Conservation (phyloP, 1,139 yeast genomes). For the Nematodospora anomalae region DNA sequence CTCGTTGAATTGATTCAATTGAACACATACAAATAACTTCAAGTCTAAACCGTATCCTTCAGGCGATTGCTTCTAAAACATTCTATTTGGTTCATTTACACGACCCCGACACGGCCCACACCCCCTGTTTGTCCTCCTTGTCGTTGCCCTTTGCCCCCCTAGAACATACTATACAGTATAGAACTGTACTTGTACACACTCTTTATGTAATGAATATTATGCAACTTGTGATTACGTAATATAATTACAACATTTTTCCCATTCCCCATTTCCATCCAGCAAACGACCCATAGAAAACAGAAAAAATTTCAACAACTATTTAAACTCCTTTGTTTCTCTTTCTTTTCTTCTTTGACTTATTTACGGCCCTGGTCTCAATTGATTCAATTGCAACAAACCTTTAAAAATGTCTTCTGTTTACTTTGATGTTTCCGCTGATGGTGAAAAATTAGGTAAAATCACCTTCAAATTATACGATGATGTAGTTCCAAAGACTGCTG, state of each 20-base stretch:
- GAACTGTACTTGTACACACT: background rate
- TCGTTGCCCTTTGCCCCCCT: background rate
- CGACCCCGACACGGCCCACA: background rate
- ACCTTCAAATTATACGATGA: slow-evolving; percentile 75
- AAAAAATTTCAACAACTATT: background rate
- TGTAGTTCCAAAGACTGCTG: slow-evolving; percentile 96
- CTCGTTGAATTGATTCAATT: background rate
- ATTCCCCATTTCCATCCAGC: background rate
- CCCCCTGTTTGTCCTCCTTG: too few species aligned
- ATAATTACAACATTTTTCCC: background rate
- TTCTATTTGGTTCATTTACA: background rate
- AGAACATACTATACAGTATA: background rate
- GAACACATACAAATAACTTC: too few species aligned
- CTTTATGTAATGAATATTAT: background rate
- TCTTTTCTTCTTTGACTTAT: slow-evolving; percentile 2
- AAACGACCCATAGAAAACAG: too few species aligned
- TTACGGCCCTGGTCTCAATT: slow-evolving; percentile 5
- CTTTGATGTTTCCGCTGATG: slow-evolving; percentile 76
- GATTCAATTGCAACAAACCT: slow-evolving; percentile 1
- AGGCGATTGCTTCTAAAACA: background rate
- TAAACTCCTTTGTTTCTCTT: slow-evolving; percentile 1
- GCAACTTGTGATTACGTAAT: background rate
- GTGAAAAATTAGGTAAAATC: slow-evolving; percentile 39
- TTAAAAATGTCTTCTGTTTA: slow-evolving; percentile 57
- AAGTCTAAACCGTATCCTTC: too few species aligned